Conservation (phyloP, 1,284 basidiomycete species). For the Ustilago lituana region DNA sequence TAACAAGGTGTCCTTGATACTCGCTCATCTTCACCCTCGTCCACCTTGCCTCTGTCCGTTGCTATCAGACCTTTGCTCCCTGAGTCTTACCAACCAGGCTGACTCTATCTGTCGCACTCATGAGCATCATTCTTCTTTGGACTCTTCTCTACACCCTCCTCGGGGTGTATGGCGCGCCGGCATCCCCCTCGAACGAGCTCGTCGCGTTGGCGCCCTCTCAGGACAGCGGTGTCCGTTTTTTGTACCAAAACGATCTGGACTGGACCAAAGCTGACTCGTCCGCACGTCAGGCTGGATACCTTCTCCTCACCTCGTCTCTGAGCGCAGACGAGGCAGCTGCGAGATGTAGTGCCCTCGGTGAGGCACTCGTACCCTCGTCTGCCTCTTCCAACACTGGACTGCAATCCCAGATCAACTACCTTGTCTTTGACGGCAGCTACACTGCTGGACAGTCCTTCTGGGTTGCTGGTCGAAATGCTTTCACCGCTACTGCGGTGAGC, state of each 20-base stretch:
- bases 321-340: conserved; percentile 29
- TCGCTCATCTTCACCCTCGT: too few relatives aligned
- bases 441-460: conserved; percentile 24
- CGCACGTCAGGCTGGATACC: conserved; percentile 42
- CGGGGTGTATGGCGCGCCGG: conserved; percentile 1
- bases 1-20: too few relatives aligned
- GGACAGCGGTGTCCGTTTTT: conserved; percentile 34
- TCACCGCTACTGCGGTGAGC: conserved; percentile 1
- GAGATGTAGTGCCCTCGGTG: conserved; percentile 36
- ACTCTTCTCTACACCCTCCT: conserved; percentile 1
- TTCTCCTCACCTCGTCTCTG: conserved; percentile 31
- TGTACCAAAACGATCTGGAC: conserved; percentile 58
- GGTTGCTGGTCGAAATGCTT: conserved; percentile 9
- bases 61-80: too few relatives aligned
- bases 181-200: neutral
- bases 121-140: neutral
- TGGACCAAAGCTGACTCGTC: conserved; percentile 31
- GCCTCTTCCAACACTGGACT: conserved; percentile 23
- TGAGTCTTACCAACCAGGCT: too few relatives aligned
- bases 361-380: conserved; percentile 29
- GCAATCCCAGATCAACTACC: conserved; percentile 33
- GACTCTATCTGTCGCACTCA: too few relatives aligned
- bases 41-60: too few relatives aligned
- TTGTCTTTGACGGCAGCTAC: conserved; percentile 23
- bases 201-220: conserved; percentile 1